These are phyloP conservation scores for Nemania abortiva DNA, from an alignment of 2,329 filamentous ascomycete genomes.

Conservation along the genomic window DNA sequence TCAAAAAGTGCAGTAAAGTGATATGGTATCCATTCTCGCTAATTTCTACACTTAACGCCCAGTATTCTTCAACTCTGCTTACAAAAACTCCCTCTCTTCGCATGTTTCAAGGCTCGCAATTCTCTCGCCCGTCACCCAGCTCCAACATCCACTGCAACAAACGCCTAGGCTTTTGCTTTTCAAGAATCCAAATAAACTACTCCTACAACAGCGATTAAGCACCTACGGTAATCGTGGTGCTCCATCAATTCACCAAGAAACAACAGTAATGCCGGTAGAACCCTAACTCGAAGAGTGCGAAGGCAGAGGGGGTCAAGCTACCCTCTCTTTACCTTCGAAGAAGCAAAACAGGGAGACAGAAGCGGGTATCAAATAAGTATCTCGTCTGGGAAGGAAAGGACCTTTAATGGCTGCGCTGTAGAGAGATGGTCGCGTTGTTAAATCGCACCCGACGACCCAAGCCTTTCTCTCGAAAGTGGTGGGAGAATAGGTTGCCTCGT, in stretches of 20 bases:
- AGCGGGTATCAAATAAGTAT: constrained; percentile 38
- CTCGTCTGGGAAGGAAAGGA: constrained; percentile 24
- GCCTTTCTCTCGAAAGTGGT: constrained; percentile 23
- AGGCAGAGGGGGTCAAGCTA: background rate
- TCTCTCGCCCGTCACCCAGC: constrained; percentile 13
- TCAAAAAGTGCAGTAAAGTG: constrained; percentile 3
- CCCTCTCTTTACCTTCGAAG: constrained; percentile 14
- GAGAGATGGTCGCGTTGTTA: background rate
- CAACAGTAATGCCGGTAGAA: constrained; percentile 7
- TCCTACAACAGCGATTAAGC: constrained; percentile 28
- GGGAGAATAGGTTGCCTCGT: constrained; percentile 19
- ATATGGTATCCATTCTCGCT: constrained; percentile 39
- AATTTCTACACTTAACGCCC: constrained; percentile 37
- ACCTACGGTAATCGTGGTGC: constrained; percentile 11
- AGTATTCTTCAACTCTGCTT: constrained; percentile 18
- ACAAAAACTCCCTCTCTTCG: background rate
- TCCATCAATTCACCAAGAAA: constrained; percentile 9
- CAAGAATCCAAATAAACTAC: constrained; percentile 27
- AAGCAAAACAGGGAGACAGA: constrained; percentile 30
- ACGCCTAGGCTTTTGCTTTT: constrained; percentile 12
- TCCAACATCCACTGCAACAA: constrained; percentile 10
- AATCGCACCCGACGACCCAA: constrained; percentile 21
- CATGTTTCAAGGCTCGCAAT: constrained; percentile 3
- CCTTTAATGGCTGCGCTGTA: constrained; percentile 1
- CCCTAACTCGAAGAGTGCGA: constrained; percentile 17